Base-by-base conservation (phyloP, 768 basidiomycete species). In the Phylloporus arenicola region DNA sequence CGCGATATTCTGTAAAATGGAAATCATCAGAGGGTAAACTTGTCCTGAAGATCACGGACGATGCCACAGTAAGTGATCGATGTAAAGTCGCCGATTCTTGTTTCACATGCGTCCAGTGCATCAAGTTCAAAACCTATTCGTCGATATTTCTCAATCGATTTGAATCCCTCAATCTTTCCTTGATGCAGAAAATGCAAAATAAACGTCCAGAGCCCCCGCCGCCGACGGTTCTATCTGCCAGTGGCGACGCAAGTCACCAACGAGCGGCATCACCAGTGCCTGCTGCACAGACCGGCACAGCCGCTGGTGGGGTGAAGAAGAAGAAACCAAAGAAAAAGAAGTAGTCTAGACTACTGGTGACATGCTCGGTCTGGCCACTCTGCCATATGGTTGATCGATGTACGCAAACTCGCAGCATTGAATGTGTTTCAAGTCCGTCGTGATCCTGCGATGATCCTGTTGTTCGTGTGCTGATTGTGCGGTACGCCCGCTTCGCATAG, bases 91-190 rank as follows among this genome's bases (percentile, higher is more conserved):
- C 10, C 8, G 22, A 6, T 45, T 33, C 27, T 27, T 11, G 45
- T 24, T 19, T 39, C 17, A 10, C 40, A 24, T 17, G 47, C 17
- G 47, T 41, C 6, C 65, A 98, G 95, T 95, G 92, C 67, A 76
- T 97, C 59, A 96, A 94, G 69, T 97, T 95, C 76, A 92, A 94
- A 69, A 95, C 94, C 2, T 84, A 86, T 59, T 96, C 93, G 3
- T 91, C 89, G 45, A 85, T 95, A 64, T 92, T 91, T 71, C 84
- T 98, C 56, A 96, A 97, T 76, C 88, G 94, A 58, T 97, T 98
- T 72, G 93, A 97, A 69, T 78, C 85, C 7, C 77, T 98, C 53
- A 96, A 95, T 64, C 78, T 88, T 38, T 82, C 86, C 7, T 74
- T 96, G 46, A 87, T 92, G 75, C 79, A 84, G 60, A 88, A 86